Evolutionary conservation across 2,329 filamentous ascomycete species (phyloP).

Genomic region (Coniochaeta sp.): DNA sequence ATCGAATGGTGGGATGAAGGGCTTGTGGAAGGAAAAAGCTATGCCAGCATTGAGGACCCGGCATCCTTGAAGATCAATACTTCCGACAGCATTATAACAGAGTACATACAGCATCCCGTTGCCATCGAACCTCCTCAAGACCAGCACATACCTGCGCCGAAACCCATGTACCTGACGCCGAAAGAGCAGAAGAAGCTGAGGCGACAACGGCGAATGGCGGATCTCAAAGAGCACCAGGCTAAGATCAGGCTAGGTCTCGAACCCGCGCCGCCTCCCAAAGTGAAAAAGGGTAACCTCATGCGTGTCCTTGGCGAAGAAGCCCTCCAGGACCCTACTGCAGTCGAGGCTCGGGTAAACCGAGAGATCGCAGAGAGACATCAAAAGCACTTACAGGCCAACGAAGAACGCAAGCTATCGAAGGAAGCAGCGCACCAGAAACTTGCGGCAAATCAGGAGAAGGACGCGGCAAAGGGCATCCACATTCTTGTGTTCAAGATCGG

Average conservation of each 20-base stretch:
- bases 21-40: conserved; percentile 66
- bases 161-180: conserved; percentile 85
- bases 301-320: conserved; percentile 83
- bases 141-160: conserved; percentile 67
- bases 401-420: conserved; percentile 79
- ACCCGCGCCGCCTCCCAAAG: conserved; percentile 85
- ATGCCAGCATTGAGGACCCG: conserved; percentile 60
- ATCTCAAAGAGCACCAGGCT: conserved; percentile 91
- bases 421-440: conserved; percentile 84
- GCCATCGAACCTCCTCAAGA: conserved; percentile 88
- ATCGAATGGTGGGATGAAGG: conserved; percentile 99
- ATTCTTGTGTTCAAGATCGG: conserved; percentile 84
- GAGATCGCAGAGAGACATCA: conserved; percentile 84
- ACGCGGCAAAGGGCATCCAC: conserved; percentile 78
- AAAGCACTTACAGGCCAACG: conserved; percentile 71
- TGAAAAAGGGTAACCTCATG: conserved; percentile 98
- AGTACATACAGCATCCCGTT: conserved; percentile 89
- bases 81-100: conserved; percentile 79
- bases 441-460: conserved; percentile 72
- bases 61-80: conserved; percentile 64
- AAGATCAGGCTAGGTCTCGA: conserved; percentile 89
- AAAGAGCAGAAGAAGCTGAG: conserved; percentile 90
- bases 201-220: conserved; percentile 81
- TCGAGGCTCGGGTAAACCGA: conserved; percentile 86
- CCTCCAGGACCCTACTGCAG: conserved; percentile 94